Evolutionary conservation across 192 early-diverging fungal genomes (phyloP).

Genomic region (Geranomyces michiganensis): DNA sequence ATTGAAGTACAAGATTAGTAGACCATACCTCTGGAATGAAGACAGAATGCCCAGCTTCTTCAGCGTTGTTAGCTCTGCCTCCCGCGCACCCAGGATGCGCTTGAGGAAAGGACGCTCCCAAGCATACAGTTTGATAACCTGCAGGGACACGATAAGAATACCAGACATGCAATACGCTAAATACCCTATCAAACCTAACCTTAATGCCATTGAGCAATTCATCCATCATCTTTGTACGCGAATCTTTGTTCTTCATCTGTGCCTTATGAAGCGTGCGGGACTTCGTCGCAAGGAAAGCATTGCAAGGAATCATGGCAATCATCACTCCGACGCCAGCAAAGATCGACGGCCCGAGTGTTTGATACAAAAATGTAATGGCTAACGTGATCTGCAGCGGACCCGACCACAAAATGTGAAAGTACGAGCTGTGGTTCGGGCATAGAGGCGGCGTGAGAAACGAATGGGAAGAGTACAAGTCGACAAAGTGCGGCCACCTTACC

Average conservation of each 20-base stretch:
- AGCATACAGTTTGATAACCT: slow-evolving; percentile 91
- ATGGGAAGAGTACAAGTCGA: no score
- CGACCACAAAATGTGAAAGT: slow-evolving; percentile 47
- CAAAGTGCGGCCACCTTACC: slow-evolving; percentile 25
- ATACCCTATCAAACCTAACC: not conserved
- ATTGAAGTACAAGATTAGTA: no score
- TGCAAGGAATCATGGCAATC: slow-evolving; percentile 80
- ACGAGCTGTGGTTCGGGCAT: slow-evolving; percentile 11
- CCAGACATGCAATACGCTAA: not conserved
- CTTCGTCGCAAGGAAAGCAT: slow-evolving; percentile 63
- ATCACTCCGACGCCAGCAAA: slow-evolving; percentile 86
- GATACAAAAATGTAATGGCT: slow-evolving; percentile 76
- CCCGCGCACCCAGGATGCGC: slow-evolving; percentile 68
- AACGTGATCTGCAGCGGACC: slow-evolving; percentile 78
- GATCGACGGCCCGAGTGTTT: slow-evolving; percentile 76
- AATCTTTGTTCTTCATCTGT: slow-evolving; percentile 88
- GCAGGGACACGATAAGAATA: slow-evolving; percentile 10
- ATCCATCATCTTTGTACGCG: slow-evolving; percentile 72
- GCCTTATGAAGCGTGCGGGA: slow-evolving; percentile 72
- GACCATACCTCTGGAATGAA: slow-evolving; percentile 58
- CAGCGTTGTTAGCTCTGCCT: slow-evolving; percentile 75
- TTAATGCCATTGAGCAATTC: slow-evolving; percentile 90
- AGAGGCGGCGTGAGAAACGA: not conserved
- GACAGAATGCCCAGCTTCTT: slow-evolving; percentile 72
- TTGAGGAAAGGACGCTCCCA: slow-evolving; percentile 85